Base-by-base conservation (phyloP, 1,284 basidiomycete genomes). In the Apiotrichum siamense region DNA sequence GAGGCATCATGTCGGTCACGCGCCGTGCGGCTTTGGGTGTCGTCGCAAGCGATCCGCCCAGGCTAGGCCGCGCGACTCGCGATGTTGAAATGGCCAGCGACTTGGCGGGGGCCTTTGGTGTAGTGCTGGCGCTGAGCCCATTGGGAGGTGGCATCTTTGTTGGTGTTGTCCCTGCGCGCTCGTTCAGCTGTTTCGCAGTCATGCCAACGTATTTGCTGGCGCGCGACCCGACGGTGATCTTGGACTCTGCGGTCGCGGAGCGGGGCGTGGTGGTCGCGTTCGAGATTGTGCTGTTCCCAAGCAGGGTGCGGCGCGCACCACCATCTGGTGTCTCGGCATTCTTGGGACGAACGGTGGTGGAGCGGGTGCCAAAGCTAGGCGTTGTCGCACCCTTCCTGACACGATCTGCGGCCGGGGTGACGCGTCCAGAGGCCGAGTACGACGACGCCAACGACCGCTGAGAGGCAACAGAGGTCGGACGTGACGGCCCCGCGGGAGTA, bases 401-500 rank as follows among this genome's bases (percentile, higher is more conserved):
- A 13, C 50, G 42, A 27, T 49, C 49, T 5, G 45, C 35, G 4
- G 54, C 37, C 3, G 54, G 54, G 1, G 54, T 49, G 15, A 31
- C 46, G 4, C 50, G 54, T 9, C 50, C 54, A 12, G 50, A 55
- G 25, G 21, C 67, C 7, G 61, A 59, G 44, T 63, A 58, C 6
- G 61, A 60, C 13, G 66, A 69, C 13, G 62, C 55, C 12, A 66
- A 50, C 2, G 72, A 74, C 20, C 67, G 68, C 36, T 81, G 79
- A 27, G 89, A 91, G 3, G 86, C 83, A 23, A 86, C 88, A 2
- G 89, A 93, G 0, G 84, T 77, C 0, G 90, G 87, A 17, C 89
- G 81, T 43, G 77, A 78, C 46, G 77, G 66, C 2, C 77, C 78
- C 15, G 48, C 26, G 15, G 26, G 48, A 6, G 27, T 21, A n/a